These are phyloP conservation scores for Mesostigma viride DNA, from an alignment of 139 green algal species.

Conservation along the genomic window DNA sequence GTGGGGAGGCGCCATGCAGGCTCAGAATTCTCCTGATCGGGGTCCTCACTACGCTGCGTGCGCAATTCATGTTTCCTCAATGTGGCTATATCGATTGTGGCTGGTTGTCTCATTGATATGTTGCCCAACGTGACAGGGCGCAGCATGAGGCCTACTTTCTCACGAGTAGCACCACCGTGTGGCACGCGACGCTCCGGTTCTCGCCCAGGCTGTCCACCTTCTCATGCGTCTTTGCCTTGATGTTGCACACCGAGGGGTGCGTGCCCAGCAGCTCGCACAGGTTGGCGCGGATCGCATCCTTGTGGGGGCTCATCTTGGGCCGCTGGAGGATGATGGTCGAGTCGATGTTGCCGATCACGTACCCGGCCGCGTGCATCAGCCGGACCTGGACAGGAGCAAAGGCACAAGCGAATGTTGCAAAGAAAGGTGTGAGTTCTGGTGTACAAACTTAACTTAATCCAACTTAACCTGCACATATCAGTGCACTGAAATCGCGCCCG, in stretches of 20 bases:
- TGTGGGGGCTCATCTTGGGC: constrained; percentile 92
- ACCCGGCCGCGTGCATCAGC: constrained; percentile 72
- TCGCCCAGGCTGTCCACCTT: constrained; percentile 97
- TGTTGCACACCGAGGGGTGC: constrained; percentile 59
- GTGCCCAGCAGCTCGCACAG: constrained; percentile 53
- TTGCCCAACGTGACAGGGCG: too few species aligned
- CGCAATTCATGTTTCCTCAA: too few species aligned
- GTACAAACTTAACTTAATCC: background rate
- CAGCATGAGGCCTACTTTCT: too few species aligned
- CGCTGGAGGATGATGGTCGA: constrained; percentile 91
- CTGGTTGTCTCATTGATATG: too few species aligned
- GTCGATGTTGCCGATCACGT: constrained; percentile 89
- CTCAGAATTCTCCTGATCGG: too few species aligned
- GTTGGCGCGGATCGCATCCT: constrained; percentile 63
- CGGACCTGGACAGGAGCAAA: constrained; percentile 24
- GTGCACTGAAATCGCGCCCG: too few species aligned
- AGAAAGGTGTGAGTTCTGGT: background rate
- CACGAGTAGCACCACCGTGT: constrained; percentile 86
- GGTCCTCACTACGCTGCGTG: too few species aligned
- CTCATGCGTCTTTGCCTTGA: constrained; percentile 99
- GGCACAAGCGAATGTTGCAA: too few species aligned
- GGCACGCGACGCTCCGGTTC: constrained; percentile 86
- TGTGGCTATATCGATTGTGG: too few species aligned
- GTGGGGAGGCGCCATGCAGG: too few species aligned
- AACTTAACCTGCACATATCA: too few species aligned